These are phyloP conservation scores for Bondarzewia mesenterica DNA, from an alignment of 1,284 basidiomycete genomes.

Conservation along the genomic window DNA sequence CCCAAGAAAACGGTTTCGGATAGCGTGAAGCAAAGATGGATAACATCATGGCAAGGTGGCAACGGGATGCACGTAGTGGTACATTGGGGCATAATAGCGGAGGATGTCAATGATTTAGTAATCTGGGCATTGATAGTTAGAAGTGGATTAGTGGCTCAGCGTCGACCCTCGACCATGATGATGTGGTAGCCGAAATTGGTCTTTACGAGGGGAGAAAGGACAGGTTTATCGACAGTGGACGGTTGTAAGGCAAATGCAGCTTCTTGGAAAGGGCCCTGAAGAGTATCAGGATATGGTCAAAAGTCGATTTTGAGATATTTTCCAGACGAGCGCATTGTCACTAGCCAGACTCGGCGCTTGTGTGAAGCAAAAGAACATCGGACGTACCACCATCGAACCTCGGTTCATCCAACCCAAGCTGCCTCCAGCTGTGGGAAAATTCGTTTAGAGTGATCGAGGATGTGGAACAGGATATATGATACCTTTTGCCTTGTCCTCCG, in stretches of 20 bases:
- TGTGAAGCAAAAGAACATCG: not conserved
- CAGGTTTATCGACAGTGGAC: conserved; percentile 71
- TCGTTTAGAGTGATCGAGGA: not conserved
- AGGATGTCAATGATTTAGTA: too few species aligned
- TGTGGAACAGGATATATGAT: conserved; percentile 1
- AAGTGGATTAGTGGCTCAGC: conserved; percentile 27
- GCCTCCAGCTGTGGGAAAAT: conserved; percentile 53
- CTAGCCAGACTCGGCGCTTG: not conserved
- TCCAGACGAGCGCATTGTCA: not conserved
- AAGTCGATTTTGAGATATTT: not conserved
- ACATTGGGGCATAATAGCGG: too few species aligned
- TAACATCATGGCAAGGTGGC: too few species aligned
- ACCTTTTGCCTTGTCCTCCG: conserved; percentile 86
- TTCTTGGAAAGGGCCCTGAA: conserved; percentile 69
- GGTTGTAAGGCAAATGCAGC: conserved; percentile 72
- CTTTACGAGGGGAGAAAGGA: conserved; percentile 64
- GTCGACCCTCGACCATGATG: conserved; percentile 80
- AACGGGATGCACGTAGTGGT: too few species aligned
- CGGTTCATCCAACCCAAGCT: conserved; percentile 79
- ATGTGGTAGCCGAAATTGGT: conserved; percentile 82
- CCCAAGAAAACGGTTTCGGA: too few species aligned
- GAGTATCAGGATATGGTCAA: not conserved
- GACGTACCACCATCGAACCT: conserved; percentile 67
- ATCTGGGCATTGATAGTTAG: too few species aligned
- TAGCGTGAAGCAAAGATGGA: too few species aligned